Evolutionary conservation across 495 filamentous ascomycete species (phyloP).

Genomic region (Penicillium turbatum): DNA sequence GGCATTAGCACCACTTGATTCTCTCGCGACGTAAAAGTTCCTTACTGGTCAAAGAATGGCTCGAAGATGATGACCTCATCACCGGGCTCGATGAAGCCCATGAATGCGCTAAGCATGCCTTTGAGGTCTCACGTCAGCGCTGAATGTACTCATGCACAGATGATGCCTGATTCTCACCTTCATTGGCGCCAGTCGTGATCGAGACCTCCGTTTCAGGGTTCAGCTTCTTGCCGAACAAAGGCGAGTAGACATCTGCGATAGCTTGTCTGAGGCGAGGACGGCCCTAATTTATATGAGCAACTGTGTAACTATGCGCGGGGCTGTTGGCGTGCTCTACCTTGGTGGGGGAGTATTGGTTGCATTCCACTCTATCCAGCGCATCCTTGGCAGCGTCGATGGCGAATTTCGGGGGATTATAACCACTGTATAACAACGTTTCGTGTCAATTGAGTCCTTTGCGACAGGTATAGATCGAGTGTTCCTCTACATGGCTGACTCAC

Average conservation of each 20-base stretch:
- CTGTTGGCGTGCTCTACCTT: constrained; percentile 46
- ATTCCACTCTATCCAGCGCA: constrained; percentile 87
- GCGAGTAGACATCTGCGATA: constrained; percentile 83
- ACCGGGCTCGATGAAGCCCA: constrained; percentile 90
- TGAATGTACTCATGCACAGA: background rate
- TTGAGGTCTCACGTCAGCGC: background rate
- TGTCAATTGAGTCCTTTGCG: background rate
- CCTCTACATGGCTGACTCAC: constrained; percentile 31
- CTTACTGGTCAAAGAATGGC: constrained; percentile 96
- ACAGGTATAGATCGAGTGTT: background rate
- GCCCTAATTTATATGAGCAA: constrained; percentile 47
- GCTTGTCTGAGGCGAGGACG: constrained; percentile 87
- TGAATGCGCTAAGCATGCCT: constrained; percentile 87
- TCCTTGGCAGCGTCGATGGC: constrained; percentile 87
- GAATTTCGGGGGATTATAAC: constrained; percentile 93
- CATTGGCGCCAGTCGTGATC: constrained; percentile 94
- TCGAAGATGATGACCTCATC: constrained; percentile 98
- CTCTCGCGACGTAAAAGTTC: background rate
- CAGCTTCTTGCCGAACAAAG: constrained; percentile 72
- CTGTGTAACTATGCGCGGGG: background rate
- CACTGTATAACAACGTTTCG: constrained; percentile 39
- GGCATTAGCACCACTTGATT: background rate
- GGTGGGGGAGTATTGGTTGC: constrained; percentile 97
- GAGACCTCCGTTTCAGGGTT: constrained; percentile 89
- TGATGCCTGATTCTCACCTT: constrained; percentile 52